Percentiles rank a stretch among this genome's conserved stretches.
Conservation (phyloP, 2,329 filamentous ascomycete species). For the Fusarium globosum region DNA sequence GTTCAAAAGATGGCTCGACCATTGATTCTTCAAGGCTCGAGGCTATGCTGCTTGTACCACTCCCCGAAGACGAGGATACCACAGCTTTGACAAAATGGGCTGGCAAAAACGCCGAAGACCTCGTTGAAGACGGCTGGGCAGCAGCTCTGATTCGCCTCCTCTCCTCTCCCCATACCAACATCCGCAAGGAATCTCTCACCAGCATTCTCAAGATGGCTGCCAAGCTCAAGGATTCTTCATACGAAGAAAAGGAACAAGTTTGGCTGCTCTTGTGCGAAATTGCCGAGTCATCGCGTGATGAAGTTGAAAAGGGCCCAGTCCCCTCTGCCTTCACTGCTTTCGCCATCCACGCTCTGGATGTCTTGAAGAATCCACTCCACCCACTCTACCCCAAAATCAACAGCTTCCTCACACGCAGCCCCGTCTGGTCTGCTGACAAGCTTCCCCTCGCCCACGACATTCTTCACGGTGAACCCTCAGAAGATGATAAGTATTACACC, state of each 20-base stretch:
- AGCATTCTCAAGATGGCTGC: constrained; percentile 74
- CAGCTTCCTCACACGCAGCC: constrained; percentile 80
- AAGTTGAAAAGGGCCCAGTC: constrained; percentile 67
- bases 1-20: constrained; percentile 13
- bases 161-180: constrained; percentile 77
- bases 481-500: constrained; percentile 77
- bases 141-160: constrained; percentile 78
- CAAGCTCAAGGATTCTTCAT: constrained; percentile 73
- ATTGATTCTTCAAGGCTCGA: constrained; percentile 60
- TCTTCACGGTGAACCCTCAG: constrained; percentile 72
- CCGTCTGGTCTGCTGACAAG: constrained; percentile 78
- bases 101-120: constrained; percentile 80
- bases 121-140: constrained; percentile 81
- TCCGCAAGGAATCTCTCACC: constrained; percentile 80
- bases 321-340: constrained; percentile 83
- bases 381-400: constrained; percentile 89
- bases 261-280: constrained; percentile 85
- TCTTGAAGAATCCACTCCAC: constrained; percentile 82
- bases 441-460: constrained; percentile 76
- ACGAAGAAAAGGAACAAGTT: constrained; percentile 80
- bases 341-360: constrained; percentile 73
- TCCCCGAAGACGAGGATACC: constrained; percentile 61
- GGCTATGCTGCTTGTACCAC: constrained; percentile 62
- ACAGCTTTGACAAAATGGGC: constrained; percentile 72
- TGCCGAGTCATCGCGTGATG: constrained; percentile 74